Evolutionary conservation across 2,329 filamentous ascomycete genomes (phyloP), one percentile per base, ranked within the genome.

Genomic region (Penicillium sp.): DNA sequence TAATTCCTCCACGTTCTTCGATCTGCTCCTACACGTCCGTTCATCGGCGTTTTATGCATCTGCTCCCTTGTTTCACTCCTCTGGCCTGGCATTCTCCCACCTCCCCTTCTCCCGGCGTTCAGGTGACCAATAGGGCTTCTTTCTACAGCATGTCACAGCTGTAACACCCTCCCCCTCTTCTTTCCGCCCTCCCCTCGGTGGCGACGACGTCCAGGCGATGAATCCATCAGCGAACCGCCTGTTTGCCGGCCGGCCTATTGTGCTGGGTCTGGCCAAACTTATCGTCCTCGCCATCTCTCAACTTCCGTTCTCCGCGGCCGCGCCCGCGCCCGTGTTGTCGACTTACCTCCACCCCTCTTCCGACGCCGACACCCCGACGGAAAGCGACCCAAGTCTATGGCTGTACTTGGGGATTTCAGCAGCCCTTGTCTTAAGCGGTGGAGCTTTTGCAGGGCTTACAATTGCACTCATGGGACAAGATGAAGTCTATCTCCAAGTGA

Each of bases 401-500:
- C 70, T 90, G 30, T 87, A 95, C 57, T 75, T 92, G 45, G 72
- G 80, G 39, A 74, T 88, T 18, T 93, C 90, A 12, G 76, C 86
- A 42, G 74, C 79, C 15, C 75, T 98, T 39, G 92, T 96, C 7
- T 70, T 96, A 44, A 75, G 85, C 1, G 92, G 92, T 46, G 92
- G 92, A 46, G 87, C 86, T 26, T 98, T 98, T 68, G 92, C 92
- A 7, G 92, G 92, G 22, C 69, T 98, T 64, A 98, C 92, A 42
- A 68, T 69, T 51, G 60, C 66, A 52, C 65, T 82, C 52, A 82
- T 82, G 79, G 79, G 79, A 39, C 79, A 82, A 69, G 92, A 98
- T 69, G 89, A 93, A 64, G 93, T 96, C 56, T 95, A 98, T 64
- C 77, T 98, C 11, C 92, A 95, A 67, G 92, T 98, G 48, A 84